Base-by-base conservation (phyloP, 768 basidiomycete genomes). In the Boletus sensibilis region DNA sequence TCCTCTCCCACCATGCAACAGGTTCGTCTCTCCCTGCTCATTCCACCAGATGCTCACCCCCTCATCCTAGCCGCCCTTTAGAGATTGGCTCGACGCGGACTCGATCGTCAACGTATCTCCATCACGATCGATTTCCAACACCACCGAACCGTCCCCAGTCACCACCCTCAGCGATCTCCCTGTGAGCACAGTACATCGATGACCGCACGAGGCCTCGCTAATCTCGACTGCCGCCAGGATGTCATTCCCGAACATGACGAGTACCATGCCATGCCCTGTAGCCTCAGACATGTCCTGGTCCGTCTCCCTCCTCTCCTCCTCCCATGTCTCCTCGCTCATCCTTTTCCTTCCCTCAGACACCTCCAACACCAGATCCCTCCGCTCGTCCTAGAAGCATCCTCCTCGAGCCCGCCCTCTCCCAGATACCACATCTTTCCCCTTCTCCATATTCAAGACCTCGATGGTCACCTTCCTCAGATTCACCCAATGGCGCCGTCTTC, bases 271-370 rank as follows among this genome's bases (percentile, higher is more conserved):
- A 73, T 72, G 70, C 72, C 72, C 0, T 59, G 60, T 45, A 68
- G 60, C 50, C 61, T 72, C 48, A 65, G 68, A 43, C 60, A 68
- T 29, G 63, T 72, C 56, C 55, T 72, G 50, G 70, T 72, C 37
- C 46, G 70, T 68, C 43, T 27, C 38, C 25, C 16, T 55, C 12
- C 39, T 38, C 29, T 45, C 57, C 5, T 12, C 38, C 31, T 31
- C 52, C 43, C 53, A 52, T 64, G 50, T 41, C 61, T 12, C 31
- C 34, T 16, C 55, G 8, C 56, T 60, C 52, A 58, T 20, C 47
- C 23, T 23, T 21, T 20, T 13, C 29, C 35, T 46, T 42, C 27
- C 0, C 41, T 14, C 61, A 71, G 72, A 64, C 52, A 0, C 70
- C 72, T 2, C 68, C 72, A 1, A 37, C 52, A 4, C 41, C 56